phyloP scores from a whole-genome alignment of 257 asterid genomes.

The Solanum chaucha region DNA sequence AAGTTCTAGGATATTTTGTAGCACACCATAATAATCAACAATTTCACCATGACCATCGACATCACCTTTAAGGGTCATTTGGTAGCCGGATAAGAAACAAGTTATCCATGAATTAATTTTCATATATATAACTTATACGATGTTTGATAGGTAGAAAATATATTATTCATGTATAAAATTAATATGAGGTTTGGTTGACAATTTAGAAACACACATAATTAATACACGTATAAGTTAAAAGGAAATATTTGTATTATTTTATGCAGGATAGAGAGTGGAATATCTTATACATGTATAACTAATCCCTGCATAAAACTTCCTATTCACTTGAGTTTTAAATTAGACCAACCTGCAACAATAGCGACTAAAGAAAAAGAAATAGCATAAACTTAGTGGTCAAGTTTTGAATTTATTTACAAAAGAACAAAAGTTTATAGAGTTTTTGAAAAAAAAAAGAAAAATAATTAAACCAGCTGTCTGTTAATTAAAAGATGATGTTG shows the following conservation, averaged over 20 bases:
- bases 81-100: too few relatives aligned
- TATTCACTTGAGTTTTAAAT: constrained; percentile 3
- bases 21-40: too few relatives aligned
- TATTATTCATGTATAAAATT: too few relatives aligned
- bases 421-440: background rate
- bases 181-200: background rate
- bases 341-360: constrained; percentile 37
- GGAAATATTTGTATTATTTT: background rate
- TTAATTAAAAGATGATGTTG: background rate
- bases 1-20: too few relatives aligned
- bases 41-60: too few relatives aligned
- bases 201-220: background rate
- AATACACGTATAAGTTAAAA: background rate
- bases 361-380: background rate
- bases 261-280: background rate
- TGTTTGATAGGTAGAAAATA: background rate
- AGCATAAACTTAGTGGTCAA: background rate
- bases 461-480: background rate
- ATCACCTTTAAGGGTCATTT: too few relatives aligned
- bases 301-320: background rate
- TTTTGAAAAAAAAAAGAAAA: too few relatives aligned
- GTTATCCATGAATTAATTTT: too few relatives aligned
- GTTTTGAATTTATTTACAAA: background rate
- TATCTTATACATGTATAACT: too few relatives aligned
- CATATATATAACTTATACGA: too few relatives aligned